Evolutionary conservation across 2,329 filamentous ascomycete species (phyloP).

Genomic region (Aspergillus fumigatiaffinis): DNA sequence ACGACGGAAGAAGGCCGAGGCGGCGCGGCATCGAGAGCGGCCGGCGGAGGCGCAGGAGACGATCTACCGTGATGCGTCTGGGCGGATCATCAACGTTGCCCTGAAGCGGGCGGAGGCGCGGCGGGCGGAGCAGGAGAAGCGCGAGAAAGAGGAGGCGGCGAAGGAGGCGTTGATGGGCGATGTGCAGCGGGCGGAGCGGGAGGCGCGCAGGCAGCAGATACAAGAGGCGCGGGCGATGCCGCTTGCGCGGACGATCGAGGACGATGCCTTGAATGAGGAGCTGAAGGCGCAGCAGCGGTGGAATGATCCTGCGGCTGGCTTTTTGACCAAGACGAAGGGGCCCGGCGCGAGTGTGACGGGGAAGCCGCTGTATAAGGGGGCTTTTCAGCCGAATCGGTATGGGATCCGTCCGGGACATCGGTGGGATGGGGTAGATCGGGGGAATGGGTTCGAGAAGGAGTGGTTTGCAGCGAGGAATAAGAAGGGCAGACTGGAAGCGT

Average conservation of each 20-base stretch:
- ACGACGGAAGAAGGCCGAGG: slow-evolving; percentile 44
- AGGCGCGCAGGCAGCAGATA: slow-evolving; percentile 62
- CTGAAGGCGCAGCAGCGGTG: slow-evolving; percentile 72
- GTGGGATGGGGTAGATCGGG: slow-evolving; percentile 95
- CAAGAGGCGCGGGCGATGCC: slow-evolving; percentile 79
- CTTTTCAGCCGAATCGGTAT: slow-evolving; percentile 85
- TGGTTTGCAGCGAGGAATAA: slow-evolving; percentile 86
- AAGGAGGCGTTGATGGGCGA: slow-evolving; percentile 75
- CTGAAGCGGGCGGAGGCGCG: slow-evolving; percentile 86
- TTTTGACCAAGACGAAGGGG: slow-evolving; percentile 57
- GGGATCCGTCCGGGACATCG: slow-evolving; percentile 86
- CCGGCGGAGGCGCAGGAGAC: slow-evolving; percentile 64
- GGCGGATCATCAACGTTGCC: slow-evolving; percentile 86
- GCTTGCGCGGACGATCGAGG: slow-evolving; percentile 76
- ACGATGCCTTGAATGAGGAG: slow-evolving; percentile 79
- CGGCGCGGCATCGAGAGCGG: slow-evolving; percentile 39
- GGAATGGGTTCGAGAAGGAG: slow-evolving; percentile 90
- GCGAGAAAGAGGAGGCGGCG: slow-evolving; percentile 59
- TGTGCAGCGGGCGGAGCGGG: slow-evolving; percentile 69
- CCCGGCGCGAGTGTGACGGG: slow-evolving; percentile 46
- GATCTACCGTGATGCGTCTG: slow-evolving; percentile 91
- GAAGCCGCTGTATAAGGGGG: slow-evolving; percentile 71
- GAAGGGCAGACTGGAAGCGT: slow-evolving; percentile 67
- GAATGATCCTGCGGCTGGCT: slow-evolving; percentile 89
- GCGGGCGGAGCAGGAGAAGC: slow-evolving; percentile 70